Evolutionary conservation across 305 asterid genomes (phyloP), one percentile per base, ranked within the genome.

Genomic region (Coffea humblotiana): DNA sequence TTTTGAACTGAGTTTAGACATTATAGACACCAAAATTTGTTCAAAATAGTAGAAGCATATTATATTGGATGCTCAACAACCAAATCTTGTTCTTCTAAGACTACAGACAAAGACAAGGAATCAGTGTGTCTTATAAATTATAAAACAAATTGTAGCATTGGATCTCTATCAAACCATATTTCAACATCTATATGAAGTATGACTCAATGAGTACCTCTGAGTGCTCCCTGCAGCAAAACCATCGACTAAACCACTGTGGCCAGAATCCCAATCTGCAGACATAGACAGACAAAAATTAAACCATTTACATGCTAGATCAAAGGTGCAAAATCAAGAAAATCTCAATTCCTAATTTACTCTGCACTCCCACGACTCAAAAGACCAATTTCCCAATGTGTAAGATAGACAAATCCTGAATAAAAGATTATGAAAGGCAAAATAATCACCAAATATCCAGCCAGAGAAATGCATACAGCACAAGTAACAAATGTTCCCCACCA

Each of bases 191-290:
- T 16, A 4, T 35, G 65, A 80, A 61, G 71, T 43, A 43, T 25
- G 71, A 72, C 21, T 66, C 52, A 37, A 79, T 56, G 51, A 4
- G 58, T 85, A 96, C 99, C 97, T 93, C 76, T 90, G 99, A 75
- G 80, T 64, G 83, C 88, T 90, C 76, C 97, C 98, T 2, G 89
- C 63, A 58, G 71, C 81, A 83, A 90, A 88, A 69, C 89, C 84
- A 83, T 94, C 97, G 79, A 82, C 81, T 81, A 87, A 87, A 72
- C 89, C 94, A 85, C 90, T 97, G 60, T 92, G 95, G 51, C 90
- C 97, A 65, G 96, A 89, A 77, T 90, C 98, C 97, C 96, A 94
- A 77, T 96, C 99, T 96, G 90, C 88, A 87, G 63, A 77, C 79
- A 27, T 70, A 37, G 58, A 56, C 60, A 49, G 8, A 61, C 35